Conservation (phyloP, 257 asterid genomes). For the Avicennia marina region DNA sequence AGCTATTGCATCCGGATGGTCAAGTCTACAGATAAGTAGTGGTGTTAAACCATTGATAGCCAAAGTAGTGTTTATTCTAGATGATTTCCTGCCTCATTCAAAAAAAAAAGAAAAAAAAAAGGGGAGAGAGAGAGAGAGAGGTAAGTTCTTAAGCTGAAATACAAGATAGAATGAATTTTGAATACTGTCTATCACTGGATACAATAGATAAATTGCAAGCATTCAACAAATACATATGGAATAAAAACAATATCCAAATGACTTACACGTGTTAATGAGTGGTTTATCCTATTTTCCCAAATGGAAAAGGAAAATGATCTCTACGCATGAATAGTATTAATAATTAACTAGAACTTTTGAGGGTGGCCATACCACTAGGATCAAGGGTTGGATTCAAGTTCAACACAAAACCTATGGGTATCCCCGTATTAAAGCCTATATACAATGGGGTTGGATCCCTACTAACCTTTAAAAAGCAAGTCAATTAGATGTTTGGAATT, state of each 20-base stretch:
- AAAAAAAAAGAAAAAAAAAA: too few relatives aligned
- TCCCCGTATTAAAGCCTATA: not conserved
- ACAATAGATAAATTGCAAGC: not conserved
- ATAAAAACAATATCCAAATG: not conserved
- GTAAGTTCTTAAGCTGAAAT: constrained; percentile 2
- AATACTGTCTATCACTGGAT: not conserved
- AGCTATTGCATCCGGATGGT: constrained; percentile 95
- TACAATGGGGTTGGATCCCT: too few relatives aligned
- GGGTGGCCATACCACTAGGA: not conserved
- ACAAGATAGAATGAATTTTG: not conserved
- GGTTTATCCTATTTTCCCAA: not conserved
- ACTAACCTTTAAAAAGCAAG: too few relatives aligned
- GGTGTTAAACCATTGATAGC: constrained; percentile 97
- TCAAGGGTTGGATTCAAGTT: not conserved
- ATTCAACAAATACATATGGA: not conserved
- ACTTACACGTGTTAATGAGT: not conserved
- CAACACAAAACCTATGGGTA: not conserved
- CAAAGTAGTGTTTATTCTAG: constrained; percentile 86
- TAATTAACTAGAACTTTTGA: not conserved
- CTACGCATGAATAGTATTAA: not conserved
- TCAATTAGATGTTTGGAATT: too few relatives aligned
- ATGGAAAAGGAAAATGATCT: not conserved
- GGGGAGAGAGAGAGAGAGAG: too few relatives aligned
- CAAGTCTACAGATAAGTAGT: constrained; percentile 72
- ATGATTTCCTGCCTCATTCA: constrained; percentile 75